Base-by-base conservation (phyloP, 2,329 filamentous ascomycete species). In the Trichoderma koningii region DNA sequence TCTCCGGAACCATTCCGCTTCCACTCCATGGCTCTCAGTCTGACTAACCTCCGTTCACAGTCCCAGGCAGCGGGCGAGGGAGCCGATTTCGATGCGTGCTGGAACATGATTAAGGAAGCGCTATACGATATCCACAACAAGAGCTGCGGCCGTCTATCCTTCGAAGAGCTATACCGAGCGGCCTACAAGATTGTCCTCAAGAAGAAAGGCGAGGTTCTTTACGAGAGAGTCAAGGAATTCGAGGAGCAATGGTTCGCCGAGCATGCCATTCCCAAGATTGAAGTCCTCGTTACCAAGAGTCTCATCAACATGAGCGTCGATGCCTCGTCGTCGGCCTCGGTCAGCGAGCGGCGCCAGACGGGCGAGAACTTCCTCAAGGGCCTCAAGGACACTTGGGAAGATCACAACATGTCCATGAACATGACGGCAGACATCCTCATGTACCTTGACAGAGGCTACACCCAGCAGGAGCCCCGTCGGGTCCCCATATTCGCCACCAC, bases 361-460 rank as follows among this genome's bases (percentile, higher is more conserved):
- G 93, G 93, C 55, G 93, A 97, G 76, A 88, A 85, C 72, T 96
- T 98, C 69, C 78, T 99, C 66, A 86, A 86, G 63, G 89, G 87
- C 0, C 77, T 98, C 15, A 89, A 89, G 70, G 83, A 88, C 65
- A 87, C 89, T 2, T 99, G 93, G 92, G 87, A 93, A 67, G 90
- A 96, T 68, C 93, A 99, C 74, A 91, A 93, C 74, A 86, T 91
- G 64, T 93, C 91, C 51, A 97, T 97, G 91, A 93, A 92, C 73
- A 98, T 98, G 94, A 89, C 92, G 57, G 93, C 93, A 4, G 95
- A 98, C 76, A 92, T 98, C 38, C 83, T 98, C 59, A 97, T 98
- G 93, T 97, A 97, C 74, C 92, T 99, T 82, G 94, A 99, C 74
- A 89, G 93, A 56, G 89, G 93, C 30, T 93, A 91, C 72, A 89